Percentiles rank a stretch among this genome's conserved stretches.
Conservation (phyloP, 1,284 basidiomycete species). For the Ceratobasidium sp. region DNA sequence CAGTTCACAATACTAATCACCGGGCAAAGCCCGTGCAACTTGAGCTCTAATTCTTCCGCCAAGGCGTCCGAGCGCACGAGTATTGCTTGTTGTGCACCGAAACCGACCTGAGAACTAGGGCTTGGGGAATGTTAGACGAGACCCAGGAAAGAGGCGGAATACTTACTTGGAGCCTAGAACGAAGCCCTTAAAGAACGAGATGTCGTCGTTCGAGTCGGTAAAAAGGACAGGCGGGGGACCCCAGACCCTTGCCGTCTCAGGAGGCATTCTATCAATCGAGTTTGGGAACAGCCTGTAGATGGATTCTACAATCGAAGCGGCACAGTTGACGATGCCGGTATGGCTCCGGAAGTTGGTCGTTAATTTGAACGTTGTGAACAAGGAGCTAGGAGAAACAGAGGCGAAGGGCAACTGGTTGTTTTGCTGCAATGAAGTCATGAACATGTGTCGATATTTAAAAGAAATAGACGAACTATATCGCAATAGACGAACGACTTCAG, state of each 20-base stretch:
- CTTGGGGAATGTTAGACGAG: background rate
- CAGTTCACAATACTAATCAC: conserved; percentile 59
- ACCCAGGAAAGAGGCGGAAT: background rate
- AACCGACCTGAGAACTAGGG: background rate
- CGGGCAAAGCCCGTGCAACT: conserved; percentile 69
- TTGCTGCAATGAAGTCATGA: background rate
- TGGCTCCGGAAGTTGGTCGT: conserved; percentile 49
- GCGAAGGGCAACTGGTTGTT: background rate
- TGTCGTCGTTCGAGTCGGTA: background rate
- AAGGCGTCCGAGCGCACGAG: conserved; percentile 75
- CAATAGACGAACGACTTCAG: conserved; percentile 73
- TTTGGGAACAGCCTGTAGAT: conserved; percentile 43
- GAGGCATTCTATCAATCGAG: conserved; percentile 45
- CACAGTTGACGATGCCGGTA: conserved; percentile 46
- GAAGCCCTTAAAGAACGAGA: background rate
- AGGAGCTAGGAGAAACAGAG: conserved; percentile 54
- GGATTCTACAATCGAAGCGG: conserved; percentile 43
- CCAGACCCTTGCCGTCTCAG: background rate
- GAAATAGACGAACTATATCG: conserved; percentile 57
- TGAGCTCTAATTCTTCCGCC: conserved; percentile 60
- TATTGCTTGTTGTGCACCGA: conserved; percentile 58
- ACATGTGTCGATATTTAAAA: background rate
- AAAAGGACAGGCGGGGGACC: background rate
- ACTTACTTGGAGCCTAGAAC: conserved; percentile 2
- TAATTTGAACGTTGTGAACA: conserved; percentile 51